These are phyloP conservation scores for Rhododendron molle DNA, from an alignment of 148 eudicot genomes.

Conservation along the genomic window DNA sequence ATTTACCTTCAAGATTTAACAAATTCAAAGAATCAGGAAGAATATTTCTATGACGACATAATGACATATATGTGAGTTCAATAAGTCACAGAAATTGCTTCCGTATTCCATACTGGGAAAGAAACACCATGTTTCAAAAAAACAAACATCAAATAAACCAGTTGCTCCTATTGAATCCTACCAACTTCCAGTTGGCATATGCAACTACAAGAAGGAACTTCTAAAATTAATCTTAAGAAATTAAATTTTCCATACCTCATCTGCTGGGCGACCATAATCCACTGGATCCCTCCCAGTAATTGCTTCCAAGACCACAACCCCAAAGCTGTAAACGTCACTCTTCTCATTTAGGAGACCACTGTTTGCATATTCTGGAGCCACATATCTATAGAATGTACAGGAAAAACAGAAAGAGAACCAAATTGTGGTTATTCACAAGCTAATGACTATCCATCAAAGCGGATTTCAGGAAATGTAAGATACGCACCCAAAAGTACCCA, in stretches of 20 bases:
- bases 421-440: not conserved
- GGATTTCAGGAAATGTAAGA: not conserved
- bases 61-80: not conserved
- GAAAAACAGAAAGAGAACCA: not conserved
- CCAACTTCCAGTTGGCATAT: not conserved
- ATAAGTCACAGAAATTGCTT: not conserved
- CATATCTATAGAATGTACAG: conserved; percentile 45
- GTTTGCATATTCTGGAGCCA: conserved; percentile 97
- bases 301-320: conserved; percentile 81
- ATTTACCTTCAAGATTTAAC: conserved; percentile 50
- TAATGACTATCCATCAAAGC: not conserved
- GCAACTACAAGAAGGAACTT: not conserved
- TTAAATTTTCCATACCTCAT: conserved; percentile 38
- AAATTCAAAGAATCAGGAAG: conserved; percentile 4
- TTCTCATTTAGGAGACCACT: conserved; percentile 88
- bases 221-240: not conserved
- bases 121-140: not conserved
- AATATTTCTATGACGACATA: not conserved
- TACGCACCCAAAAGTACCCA: conserved; percentile 95
- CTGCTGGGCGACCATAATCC: conserved; percentile 78
- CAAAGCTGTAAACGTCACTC: conserved; percentile 89
- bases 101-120: not conserved
- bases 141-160: not conserved
- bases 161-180: not conserved
- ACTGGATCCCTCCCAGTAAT: conserved; percentile 94